Conservation (phyloP, 306 rosid species). For the Erythrophleum fordii region DNA sequence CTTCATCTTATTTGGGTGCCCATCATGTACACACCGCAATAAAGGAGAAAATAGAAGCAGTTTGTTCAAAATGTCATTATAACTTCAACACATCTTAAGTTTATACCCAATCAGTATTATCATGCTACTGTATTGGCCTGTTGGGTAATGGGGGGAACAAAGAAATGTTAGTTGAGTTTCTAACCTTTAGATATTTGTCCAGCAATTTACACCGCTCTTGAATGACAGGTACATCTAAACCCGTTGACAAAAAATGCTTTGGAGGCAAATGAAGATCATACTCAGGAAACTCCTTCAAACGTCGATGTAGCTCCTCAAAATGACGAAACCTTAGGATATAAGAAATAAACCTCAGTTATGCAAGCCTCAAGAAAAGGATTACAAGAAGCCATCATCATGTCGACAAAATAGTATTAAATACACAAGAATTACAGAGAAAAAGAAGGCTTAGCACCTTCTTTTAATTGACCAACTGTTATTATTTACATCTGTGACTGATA, state of each 20-base stretch:
- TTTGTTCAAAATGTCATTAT: slow-evolving; percentile 11
- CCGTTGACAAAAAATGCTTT: slow-evolving; percentile 93
- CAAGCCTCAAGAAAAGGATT: slow-evolving; percentile 20
- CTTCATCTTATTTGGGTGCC: no score
- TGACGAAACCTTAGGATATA: slow-evolving; percentile 80
- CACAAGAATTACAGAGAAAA: slow-evolving; percentile 23
- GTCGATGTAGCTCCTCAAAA: slow-evolving; percentile 98
- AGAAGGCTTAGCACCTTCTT: slow-evolving; percentile 73
- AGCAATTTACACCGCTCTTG: slow-evolving; percentile 87
- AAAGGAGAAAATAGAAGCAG: slow-evolving; percentile 17
- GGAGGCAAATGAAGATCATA: slow-evolving; percentile 97
- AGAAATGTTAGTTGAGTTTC: slow-evolving; percentile 32
- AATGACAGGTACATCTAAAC: slow-evolving; percentile 85
- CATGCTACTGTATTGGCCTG: slow-evolving; percentile 11
- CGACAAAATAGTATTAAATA: slow-evolving; percentile 27
- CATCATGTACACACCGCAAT: slow-evolving; percentile 16
- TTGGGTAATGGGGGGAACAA: slow-evolving; percentile 19
- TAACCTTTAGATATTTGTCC: slow-evolving; percentile 89
- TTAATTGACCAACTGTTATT: slow-evolving; percentile 96
- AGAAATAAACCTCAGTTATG: slow-evolving; percentile 11
- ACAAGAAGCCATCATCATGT: slow-evolving; percentile 21
- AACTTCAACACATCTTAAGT: background rate
- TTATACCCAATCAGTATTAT: background rate
- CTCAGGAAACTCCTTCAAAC: slow-evolving; percentile 88
- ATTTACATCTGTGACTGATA: slow-evolving; percentile 86